Conservation (phyloP, 345 rosid species). For the Isatis tinctoria region DNA sequence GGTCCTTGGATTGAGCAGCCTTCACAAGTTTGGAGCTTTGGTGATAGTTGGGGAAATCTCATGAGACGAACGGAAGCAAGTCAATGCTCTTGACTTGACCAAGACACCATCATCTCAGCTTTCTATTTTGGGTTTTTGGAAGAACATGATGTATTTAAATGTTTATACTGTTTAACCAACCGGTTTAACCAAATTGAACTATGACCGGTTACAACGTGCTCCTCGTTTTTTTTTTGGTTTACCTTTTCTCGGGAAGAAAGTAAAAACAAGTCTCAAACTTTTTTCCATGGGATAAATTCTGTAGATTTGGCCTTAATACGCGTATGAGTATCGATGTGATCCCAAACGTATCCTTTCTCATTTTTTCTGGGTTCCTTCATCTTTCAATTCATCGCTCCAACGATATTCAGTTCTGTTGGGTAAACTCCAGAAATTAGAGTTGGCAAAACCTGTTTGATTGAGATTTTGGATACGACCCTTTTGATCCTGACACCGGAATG, state of each 20-base stretch:
- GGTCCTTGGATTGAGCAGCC: slow-evolving; percentile 93
- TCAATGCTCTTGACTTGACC: slow-evolving; percentile 21
- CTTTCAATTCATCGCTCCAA: neutral
- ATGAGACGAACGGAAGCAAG: slow-evolving; percentile 36
- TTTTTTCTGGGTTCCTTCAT: neutral
- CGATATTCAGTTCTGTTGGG: neutral
- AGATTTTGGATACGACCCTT: slow-evolving; percentile 5
- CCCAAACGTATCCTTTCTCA: slow-evolving; percentile 19
- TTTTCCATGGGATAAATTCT: slow-evolving; percentile 9
- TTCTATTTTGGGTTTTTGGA: neutral
- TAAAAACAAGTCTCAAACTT: neutral
- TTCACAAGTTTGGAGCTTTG: slow-evolving; percentile 78
- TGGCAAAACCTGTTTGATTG: neutral
- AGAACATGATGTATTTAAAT: neutral
- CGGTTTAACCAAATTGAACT: neutral
- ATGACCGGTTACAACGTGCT: neutral
- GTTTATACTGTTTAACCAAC: neutral
- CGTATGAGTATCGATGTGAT: slow-evolving; percentile 21
- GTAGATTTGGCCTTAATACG: slow-evolving; percentile 11
- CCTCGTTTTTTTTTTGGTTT: neutral
- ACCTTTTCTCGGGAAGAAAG: slow-evolving; percentile 1
- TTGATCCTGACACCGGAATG: slow-evolving; percentile 1
- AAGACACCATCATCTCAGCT: neutral
- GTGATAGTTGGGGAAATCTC: slow-evolving; percentile 59
- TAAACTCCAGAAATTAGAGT: neutral